Evolutionary conservation across 805 yeast genomes (phyloP).

Genomic region (Myxozyma sirexii): DNA sequence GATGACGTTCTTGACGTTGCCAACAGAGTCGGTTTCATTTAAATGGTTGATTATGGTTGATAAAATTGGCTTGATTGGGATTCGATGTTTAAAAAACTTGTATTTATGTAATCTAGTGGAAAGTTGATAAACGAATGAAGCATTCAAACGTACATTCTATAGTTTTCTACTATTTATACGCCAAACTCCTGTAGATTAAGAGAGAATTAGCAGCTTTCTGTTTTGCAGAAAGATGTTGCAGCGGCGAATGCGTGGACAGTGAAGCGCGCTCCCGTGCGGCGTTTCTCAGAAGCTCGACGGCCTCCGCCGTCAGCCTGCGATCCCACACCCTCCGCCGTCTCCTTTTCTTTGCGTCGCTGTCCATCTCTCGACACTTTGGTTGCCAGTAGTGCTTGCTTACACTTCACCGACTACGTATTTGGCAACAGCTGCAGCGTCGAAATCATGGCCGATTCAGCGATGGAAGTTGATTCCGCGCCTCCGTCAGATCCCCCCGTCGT

Average conservation of each 20-base stretch:
- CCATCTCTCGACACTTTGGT: no score
- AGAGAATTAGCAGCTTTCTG: no score
- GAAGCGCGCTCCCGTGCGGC: no score
- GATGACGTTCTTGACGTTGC: constrained; percentile 99
- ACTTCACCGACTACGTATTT: not conserved
- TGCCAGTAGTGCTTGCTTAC: no score
- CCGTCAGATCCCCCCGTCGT: not conserved
- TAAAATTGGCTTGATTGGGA: not conserved
- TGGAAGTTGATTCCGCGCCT: constrained; percentile 27
- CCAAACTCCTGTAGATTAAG: no score
- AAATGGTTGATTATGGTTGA: constrained; percentile 2
- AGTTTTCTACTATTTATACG: no score
- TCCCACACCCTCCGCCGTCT: not conserved
- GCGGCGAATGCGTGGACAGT: no score
- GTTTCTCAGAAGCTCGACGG: no score
- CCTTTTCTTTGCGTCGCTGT: not conserved
- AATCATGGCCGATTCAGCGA: constrained; percentile 16
- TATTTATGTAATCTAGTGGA: constrained; percentile 19
- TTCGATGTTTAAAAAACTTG: constrained; percentile 3
- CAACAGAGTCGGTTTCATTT: constrained; percentile 84
- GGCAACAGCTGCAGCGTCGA: not conserved
- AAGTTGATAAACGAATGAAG: not conserved
- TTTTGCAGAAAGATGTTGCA: no score
- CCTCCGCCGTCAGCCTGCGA: no score
- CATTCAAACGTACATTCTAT: not conserved